A percentile compares a stretch with the other conserved stretches of the same genome.
Evolutionary conservation across 2,329 filamentous ascomycete species (phyloP).

Genomic region (Daldinia sp.): DNA sequence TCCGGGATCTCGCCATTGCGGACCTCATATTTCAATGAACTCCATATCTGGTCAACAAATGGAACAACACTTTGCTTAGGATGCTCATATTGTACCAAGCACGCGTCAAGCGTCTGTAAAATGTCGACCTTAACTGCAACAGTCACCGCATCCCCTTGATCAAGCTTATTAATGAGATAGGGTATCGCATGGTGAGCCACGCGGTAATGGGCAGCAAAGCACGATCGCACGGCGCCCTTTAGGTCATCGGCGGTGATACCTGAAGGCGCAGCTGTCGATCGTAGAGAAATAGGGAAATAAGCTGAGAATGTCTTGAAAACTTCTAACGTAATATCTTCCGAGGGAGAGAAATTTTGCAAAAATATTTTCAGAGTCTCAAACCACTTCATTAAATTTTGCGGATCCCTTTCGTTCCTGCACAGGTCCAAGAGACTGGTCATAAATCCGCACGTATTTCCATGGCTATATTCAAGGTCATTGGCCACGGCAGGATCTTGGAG

Average conservation of each 20-base stretch:
- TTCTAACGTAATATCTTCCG: constrained; percentile 56
- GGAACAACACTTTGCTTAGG: constrained; percentile 58
- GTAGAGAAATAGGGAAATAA: constrained; percentile 68
- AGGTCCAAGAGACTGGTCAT: constrained; percentile 59
- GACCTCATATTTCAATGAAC: constrained; percentile 69
- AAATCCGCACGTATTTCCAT: constrained; percentile 56
- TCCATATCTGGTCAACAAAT: constrained; percentile 62
- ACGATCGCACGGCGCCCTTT: constrained; percentile 61
- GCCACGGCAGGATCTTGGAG: constrained; percentile 54
- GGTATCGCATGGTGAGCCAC: constrained; percentile 58
- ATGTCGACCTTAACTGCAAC: constrained; percentile 69
- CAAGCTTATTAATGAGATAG: constrained; percentile 64
- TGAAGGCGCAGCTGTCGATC: constrained; percentile 57
- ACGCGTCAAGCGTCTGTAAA: constrained; percentile 63
- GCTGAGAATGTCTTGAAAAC: constrained; percentile 65
- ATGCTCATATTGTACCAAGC: constrained; percentile 58
- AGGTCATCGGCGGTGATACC: constrained; percentile 65
- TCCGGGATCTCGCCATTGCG: constrained; percentile 68
- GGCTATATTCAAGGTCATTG: constrained; percentile 55
- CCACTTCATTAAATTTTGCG: constrained; percentile 65
- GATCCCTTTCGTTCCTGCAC: constrained; percentile 64
- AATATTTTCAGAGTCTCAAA: constrained; percentile 60
- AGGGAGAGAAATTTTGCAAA: constrained; percentile 55
- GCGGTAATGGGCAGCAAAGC: constrained; percentile 60
- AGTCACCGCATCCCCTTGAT: constrained; percentile 66